Evolutionary conservation across 2,329 filamentous ascomycete genomes (phyloP).

Genomic region (Bipolaris bicolor): DNA sequence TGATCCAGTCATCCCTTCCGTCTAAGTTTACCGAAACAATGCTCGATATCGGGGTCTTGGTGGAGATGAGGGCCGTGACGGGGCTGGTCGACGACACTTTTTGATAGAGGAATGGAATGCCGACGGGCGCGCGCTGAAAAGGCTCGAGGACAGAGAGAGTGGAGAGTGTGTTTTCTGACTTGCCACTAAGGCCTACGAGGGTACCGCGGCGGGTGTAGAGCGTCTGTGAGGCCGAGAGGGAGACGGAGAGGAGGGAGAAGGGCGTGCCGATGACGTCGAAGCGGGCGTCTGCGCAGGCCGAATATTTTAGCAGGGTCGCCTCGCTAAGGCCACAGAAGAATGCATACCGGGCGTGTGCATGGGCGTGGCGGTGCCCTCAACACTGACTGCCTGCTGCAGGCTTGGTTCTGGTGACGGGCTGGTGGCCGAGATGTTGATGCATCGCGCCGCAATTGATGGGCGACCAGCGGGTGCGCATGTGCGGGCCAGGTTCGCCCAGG

Average conservation of each 20-base stretch:
- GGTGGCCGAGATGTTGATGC: slow-evolving; percentile 56
- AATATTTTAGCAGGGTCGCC: neutral
- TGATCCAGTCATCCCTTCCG: slow-evolving; percentile 93
- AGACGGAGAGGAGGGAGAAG: slow-evolving; percentile 92
- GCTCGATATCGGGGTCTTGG: slow-evolving; percentile 83
- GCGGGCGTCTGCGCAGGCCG: slow-evolving; percentile 71
- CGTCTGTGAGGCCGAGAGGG: slow-evolving; percentile 88
- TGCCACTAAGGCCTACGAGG: slow-evolving; percentile 86
- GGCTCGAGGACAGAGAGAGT: slow-evolving; percentile 87
- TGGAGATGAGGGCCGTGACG: slow-evolving; percentile 85
- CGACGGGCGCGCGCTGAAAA: slow-evolving; percentile 76
- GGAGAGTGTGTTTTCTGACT: slow-evolving; percentile 88
- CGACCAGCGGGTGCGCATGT: slow-evolving; percentile 20
- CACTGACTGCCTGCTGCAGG: slow-evolving; percentile 39
- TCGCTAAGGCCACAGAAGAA: neutral
- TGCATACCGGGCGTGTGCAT: slow-evolving; percentile 38
- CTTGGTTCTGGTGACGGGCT: slow-evolving; percentile 50
- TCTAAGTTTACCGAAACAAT: slow-evolving; percentile 89
- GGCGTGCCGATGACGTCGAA: slow-evolving; percentile 94
- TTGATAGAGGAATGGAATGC: slow-evolving; percentile 95
- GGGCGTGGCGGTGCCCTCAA: slow-evolving; percentile 29
- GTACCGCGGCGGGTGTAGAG: slow-evolving; percentile 93
- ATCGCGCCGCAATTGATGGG: slow-evolving; percentile 35
- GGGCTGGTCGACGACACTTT: slow-evolving; percentile 83
- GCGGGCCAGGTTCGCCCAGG: slow-evolving; percentile 31